These are phyloP conservation scores for Aspergillus pseudoglaucus DNA, from an alignment of 2,329 filamentous ascomycete species.

Conservation along the genomic window DNA sequence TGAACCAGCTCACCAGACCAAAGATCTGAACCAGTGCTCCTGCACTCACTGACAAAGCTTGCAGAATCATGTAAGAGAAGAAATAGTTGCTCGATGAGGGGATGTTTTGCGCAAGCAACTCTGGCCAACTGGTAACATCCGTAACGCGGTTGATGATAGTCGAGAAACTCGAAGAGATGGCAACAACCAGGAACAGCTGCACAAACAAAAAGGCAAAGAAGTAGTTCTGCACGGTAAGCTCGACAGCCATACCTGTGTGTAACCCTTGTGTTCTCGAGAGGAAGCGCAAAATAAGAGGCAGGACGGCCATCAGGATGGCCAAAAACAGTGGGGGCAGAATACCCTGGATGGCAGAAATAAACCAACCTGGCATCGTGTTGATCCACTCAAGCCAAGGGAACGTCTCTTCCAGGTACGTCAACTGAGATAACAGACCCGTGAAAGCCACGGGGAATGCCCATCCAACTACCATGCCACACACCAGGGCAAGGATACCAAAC, in stretches of 20 bases:
- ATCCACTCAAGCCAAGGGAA: slow-evolving; percentile 68
- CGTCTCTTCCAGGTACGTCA: slow-evolving; percentile 60
- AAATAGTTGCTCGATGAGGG: slow-evolving; percentile 92
- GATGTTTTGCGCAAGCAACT: slow-evolving; percentile 68
- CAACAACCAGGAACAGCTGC: slow-evolving; percentile 89
- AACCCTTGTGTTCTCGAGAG: slow-evolving; percentile 69
- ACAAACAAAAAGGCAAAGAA: slow-evolving; percentile 94
- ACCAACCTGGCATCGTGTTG: slow-evolving; percentile 50
- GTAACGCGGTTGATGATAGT: slow-evolving; percentile 59
- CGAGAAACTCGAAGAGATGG: slow-evolving; percentile 69
- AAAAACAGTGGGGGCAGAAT: slow-evolving; percentile 74
- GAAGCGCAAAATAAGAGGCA: slow-evolving; percentile 71
- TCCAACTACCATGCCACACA: slow-evolving; percentile 70
- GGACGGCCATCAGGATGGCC: slow-evolving; percentile 67
- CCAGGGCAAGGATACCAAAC: slow-evolving; percentile 56
- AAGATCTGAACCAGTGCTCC: slow-evolving; percentile 79
- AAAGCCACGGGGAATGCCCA: slow-evolving; percentile 91
- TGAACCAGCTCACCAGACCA: slow-evolving; percentile 72
- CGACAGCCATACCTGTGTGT: slow-evolving; percentile 71
- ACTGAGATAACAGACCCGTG: slow-evolving; percentile 73
- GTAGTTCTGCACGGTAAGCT: slow-evolving; percentile 81
- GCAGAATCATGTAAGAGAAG: slow-evolving; percentile 96
- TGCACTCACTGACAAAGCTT: slow-evolving; percentile 84
- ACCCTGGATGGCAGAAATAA: slow-evolving; percentile 71
- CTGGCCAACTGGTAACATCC: slow-evolving; percentile 62